These are phyloP conservation scores for Trypanosoma lewisi DNA, from an alignment of 208 protist species.

Conservation along the genomic window DNA sequence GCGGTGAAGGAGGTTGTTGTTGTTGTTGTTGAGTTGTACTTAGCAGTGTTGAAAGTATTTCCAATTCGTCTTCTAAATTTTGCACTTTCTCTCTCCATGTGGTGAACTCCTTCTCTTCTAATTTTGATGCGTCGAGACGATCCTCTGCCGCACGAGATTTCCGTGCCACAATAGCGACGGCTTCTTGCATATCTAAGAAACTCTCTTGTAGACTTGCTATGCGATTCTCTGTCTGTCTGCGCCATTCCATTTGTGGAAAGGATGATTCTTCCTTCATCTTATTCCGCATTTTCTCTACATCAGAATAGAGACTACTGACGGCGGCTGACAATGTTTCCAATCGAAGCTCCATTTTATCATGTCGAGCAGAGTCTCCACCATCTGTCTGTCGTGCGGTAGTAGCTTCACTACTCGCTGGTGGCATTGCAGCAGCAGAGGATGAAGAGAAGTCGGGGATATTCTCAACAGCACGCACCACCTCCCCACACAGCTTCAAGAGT, in stretches of 20 bases:
- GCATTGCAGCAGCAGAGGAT: background rate
- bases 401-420: background rate
- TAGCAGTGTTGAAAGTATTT: background rate
- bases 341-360: constrained; percentile 5
- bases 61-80: constrained; percentile 18
- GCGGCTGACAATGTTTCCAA: constrained; percentile 14
- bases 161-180: constrained; percentile 17
- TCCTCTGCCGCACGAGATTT: constrained; percentile 16
- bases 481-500: constrained; percentile 17
- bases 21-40: background rate
- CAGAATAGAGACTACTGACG: constrained; percentile 15
- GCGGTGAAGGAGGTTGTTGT: background rate
- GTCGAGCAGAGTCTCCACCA: background rate
- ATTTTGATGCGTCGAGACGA: constrained; percentile 12
- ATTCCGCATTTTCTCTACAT: constrained; percentile 4
- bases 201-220: constrained; percentile 10
- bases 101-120: constrained; percentile 7
- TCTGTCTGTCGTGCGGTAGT: background rate
- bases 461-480: constrained; percentile 18
- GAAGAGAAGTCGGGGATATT: constrained; percentile 2
- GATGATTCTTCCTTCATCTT: background rate
- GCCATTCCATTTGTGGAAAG: background rate
- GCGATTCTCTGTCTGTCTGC: constrained; percentile 1
- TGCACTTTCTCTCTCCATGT: background rate
- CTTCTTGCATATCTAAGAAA: constrained; percentile 17